Base-by-base conservation (phyloP, 2,329 filamentous ascomycete species). In the Diaporthe vexans region DNA sequence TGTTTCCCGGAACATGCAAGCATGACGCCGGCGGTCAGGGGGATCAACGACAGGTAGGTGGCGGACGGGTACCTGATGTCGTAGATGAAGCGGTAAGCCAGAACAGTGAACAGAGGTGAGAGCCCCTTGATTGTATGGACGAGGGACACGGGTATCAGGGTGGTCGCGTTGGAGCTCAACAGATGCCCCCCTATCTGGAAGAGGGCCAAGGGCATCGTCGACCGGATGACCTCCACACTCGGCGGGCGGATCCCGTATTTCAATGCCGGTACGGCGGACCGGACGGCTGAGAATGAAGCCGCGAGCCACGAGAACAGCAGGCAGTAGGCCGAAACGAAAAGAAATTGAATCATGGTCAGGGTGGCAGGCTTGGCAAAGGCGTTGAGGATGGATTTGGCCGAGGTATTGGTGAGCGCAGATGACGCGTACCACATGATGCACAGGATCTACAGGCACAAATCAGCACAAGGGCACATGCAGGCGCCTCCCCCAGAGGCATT, bases 81-180 rank as follows among this genome's bases (percentile, higher is more conserved):
- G 85, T 96, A 97, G 81, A 98, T 88, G 77, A 97, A 84, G 71
- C 97, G 92, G 82, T 99, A 99, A 70, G 97, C 97, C 72, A 97
- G 84, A 56, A 99, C 97, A 0, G 97, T 99, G 82, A 99, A 97
- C 10, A 99, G 88, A 5, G 97, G 97, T 3, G 96, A 98, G 35
- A 99, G 91, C 10, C 97, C 97, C 85, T 99, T 99, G 85, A 99
- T 98, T 0, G 97, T 99, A 84, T 99, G 97, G 4, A 99, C 97
- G 48, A 99, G 89, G 9, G 97, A 98, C 1, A 99, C 97, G 0
- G 97, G 96, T 72, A 99, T 98, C 82, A 95, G 94, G 68, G 95
- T 93, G 43, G 96, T 99, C 37, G 97, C 96, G 77, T 95, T 97
- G 8, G 96, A 97, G 82, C 94, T 98, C 58, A 98, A 87, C 54